A percentile compares a stretch with the other conserved stretches of the same genome.
Evolutionary conservation across 2,329 filamentous ascomycete species (phyloP).

Genomic region (Botrytis cinerea): DNA sequence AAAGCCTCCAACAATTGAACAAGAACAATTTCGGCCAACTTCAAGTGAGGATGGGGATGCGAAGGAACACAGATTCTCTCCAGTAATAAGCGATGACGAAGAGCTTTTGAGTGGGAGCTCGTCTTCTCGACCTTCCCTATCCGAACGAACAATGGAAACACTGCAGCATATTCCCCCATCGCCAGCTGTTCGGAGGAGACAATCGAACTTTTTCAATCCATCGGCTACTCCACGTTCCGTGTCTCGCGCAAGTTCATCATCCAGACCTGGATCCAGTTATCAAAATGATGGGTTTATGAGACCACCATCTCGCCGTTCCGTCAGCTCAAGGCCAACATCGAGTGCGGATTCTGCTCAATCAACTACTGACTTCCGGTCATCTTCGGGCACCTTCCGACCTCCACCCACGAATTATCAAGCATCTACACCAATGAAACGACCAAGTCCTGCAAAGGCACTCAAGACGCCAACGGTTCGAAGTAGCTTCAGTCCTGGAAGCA

Average conservation of each 20-base stretch:
- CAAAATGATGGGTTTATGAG: conserved; percentile 59
- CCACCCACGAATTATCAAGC: conserved; percentile 47
- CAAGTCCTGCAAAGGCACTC: conserved; percentile 43
- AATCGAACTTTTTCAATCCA: conserved; percentile 71
- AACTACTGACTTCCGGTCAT: conserved; percentile 48
- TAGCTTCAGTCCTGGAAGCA: conserved; percentile 28
- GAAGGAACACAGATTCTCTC: conserved; percentile 16
- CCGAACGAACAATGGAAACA: conserved; percentile 85
- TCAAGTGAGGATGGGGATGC: conserved; percentile 27
- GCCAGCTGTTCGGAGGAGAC: conserved; percentile 65
- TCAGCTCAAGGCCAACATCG: conserved; percentile 56
- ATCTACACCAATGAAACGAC: conserved; percentile 47
- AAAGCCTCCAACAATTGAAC: conserved; percentile 23
- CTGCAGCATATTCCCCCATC: conserved; percentile 77
- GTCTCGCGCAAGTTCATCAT: conserved; percentile 32
- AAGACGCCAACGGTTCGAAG: conserved; percentile 42
- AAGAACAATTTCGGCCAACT: conserved; percentile 10
- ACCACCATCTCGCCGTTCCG: conserved; percentile 51
- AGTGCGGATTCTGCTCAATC: conserved; percentile 49
- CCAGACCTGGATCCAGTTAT: conserved; percentile 54
- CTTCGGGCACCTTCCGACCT: conserved; percentile 48
- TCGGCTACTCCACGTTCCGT: conserved; percentile 60
- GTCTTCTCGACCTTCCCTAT: conserved; percentile 58
- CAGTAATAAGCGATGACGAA: conserved; percentile 19
- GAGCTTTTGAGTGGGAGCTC: conserved; percentile 5